Evolutionary conservation across 768 basidiomycete genomes (phyloP).

Genomic region (Termitomyces sp.): DNA sequence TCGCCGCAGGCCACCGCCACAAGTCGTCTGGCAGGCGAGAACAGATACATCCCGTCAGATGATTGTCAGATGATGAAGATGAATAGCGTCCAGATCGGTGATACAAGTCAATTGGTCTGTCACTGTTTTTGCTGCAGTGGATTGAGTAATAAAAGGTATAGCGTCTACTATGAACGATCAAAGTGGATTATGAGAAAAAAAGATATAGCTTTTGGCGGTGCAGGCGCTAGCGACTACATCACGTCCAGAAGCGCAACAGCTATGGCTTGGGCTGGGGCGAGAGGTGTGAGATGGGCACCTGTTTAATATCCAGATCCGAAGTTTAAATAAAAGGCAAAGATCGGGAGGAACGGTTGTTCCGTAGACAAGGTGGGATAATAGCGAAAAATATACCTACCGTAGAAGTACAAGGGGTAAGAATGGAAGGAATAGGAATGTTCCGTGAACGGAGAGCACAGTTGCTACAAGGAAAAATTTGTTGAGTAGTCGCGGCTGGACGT

Average conservation of each 20-base stretch:
- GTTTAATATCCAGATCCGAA: background rate
- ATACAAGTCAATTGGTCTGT: background rate
- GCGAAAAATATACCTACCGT: background rate
- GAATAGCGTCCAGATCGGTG: background rate
- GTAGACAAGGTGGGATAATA: background rate
- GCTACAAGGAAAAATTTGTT: background rate
- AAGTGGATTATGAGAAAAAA: background rate
- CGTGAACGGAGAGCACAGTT: background rate
- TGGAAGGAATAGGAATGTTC: background rate
- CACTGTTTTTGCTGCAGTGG: conserved; percentile 6
- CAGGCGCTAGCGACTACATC: conserved; percentile 14
- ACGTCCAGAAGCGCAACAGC: conserved; percentile 8
- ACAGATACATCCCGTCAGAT: background rate
- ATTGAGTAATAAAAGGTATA: conserved; percentile 1
- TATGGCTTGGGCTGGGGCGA: background rate
- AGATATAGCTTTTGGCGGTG: conserved; percentile 4
- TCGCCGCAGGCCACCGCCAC: background rate
- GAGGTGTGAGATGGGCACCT: background rate
- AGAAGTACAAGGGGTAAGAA: conserved; percentile 1
- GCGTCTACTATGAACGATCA: background rate
- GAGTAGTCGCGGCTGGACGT: background rate
- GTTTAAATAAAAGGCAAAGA: background rate
- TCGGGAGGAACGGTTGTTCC: background rate
- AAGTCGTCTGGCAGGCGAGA: background rate
- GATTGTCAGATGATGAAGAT: background rate